Evolutionary conservation across 2,329 filamentous ascomycete genomes (phyloP), one percentile per base, ranked within the genome.

Genomic region (Pseudogymnoascus sp.): DNA sequence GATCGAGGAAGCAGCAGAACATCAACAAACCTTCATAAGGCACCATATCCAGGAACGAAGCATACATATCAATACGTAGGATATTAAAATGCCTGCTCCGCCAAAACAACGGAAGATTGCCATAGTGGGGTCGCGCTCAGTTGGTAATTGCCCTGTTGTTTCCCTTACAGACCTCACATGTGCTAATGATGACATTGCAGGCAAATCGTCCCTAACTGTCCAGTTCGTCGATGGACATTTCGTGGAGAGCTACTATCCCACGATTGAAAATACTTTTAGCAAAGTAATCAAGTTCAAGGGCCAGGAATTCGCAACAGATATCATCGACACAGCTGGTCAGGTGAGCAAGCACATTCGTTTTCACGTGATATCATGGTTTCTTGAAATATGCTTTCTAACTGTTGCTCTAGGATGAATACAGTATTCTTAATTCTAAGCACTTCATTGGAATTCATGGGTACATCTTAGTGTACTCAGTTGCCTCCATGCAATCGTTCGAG

Each of bases 401-500:
- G 21, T 60, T 62, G 17, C 47, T 62, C 63, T 71, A 94, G 88
- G 94, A 99, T 79, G 94, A 99, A 77, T 99, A 99, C 80, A 96
- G 90, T 73, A 97, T 97, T 67, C 81, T 99, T 64, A 97, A 97
- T 76, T 96, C 90, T 65, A 97, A 97, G 79, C 93, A 97, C 74
- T 97, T 97, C 71, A 97, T 99, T 74, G 94, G 94, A 65, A 97
- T 97, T 68, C 94, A 99, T 78, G 94, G 94, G 62, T 99, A 97
- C 76, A 92, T 99, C 84, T 88, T 99, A 64, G 93, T 97, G 58
- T 99, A 99, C 77, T 96, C 92, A n/a, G 92, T 99, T 58, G 89
- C 90, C 21, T 96, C 90, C 57, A 86, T 90, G 71, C 89, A 94
- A 69, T 96, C 92, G 8, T 97, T 97, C 72, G 94, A 99, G 74